Conservation (phyloP, 2,329 filamentous ascomycete species). For the Aspergillus sp. region DNA sequence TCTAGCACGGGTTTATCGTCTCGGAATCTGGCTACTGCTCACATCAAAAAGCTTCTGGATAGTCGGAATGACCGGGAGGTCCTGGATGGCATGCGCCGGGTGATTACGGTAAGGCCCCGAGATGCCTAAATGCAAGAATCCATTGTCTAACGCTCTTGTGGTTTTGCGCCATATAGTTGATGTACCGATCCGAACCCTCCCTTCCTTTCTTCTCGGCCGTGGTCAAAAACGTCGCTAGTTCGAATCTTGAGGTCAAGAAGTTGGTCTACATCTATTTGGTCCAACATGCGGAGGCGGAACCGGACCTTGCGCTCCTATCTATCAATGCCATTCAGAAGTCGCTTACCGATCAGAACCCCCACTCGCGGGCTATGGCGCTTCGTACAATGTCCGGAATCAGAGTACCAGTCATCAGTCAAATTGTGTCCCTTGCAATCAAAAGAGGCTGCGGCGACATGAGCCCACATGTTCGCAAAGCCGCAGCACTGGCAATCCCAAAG, state of each 20-base stretch:
- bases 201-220: conserved; percentile 95
- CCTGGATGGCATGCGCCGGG: conserved; percentile 83
- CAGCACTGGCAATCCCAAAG: conserved; percentile 91
- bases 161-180: conserved; percentile 66
- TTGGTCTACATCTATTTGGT: conserved; percentile 98
- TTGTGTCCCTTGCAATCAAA: conserved; percentile 93
- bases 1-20: conserved; percentile 60
- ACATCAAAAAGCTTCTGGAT: conserved; percentile 93
- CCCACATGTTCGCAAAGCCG: conserved; percentile 86
- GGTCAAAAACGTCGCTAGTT: conserved; percentile 95
- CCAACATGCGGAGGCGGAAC: conserved; percentile 93
- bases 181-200: conserved; percentile 87
- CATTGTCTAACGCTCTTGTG: conserved; percentile 19
- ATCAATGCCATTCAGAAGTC: conserved; percentile 99
- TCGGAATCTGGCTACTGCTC: conserved; percentile 70
- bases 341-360: conserved; percentile 85
- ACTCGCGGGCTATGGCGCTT: conserved; percentile 86
- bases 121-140: conserved; percentile 1
- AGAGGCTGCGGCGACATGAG: conserved; percentile 93
- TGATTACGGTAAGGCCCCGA: conserved; percentile 69
- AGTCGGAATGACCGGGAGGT: conserved; percentile 92
- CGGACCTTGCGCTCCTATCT: conserved; percentile 89
- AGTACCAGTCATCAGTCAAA: conserved; percentile 97
- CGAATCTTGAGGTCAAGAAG: conserved; percentile 94
- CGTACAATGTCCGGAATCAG: conserved; percentile 96